Evolutionary conservation across 148 eudicot genomes (phyloP).

Genomic region (Fallopia convolvulus): DNA sequence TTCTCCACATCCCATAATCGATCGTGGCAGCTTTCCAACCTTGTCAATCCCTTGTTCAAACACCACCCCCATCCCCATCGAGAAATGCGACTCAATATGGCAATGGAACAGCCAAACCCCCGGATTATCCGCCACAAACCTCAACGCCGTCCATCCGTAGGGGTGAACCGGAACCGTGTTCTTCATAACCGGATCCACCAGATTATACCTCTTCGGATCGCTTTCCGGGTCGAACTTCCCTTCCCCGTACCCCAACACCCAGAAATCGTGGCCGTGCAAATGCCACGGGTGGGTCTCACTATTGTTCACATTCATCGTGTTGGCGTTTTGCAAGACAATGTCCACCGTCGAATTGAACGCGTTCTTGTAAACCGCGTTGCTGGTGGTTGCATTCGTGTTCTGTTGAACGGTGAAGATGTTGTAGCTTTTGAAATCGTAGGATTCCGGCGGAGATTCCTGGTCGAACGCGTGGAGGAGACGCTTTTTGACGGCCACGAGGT

Average conservation of each 20-base stretch:
- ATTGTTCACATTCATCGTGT: conserved; percentile 35
- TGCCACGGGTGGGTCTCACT: conserved; percentile 99
- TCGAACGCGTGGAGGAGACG: conserved; percentile 35
- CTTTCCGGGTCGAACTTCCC: conserved; percentile 48
- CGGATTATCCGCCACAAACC: conserved; percentile 48
- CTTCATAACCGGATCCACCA: conserved; percentile 51
- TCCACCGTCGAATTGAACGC: conserved; percentile 52
- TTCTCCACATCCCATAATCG: conserved; percentile 44
- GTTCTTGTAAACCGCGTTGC: conserved; percentile 46
- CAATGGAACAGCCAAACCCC: conserved; percentile 68
- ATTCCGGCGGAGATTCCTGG: conserved; percentile 48
- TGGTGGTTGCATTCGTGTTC: conserved; percentile 51
- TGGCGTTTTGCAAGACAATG: conserved; percentile 69
- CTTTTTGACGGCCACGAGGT: conserved; percentile 51
- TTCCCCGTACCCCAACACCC: conserved; percentile 75
- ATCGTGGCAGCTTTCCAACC: conserved; percentile 31
- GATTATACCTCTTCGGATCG: conserved; percentile 36
- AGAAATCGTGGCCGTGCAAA: conserved; percentile 83
- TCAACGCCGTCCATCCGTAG: conserved; percentile 54
- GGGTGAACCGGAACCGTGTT: conserved; percentile 46
- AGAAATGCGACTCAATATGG: conserved; percentile 50
- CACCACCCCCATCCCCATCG: conserved; percentile 53
- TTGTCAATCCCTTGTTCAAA: conserved; percentile 48
- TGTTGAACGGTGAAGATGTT: conserved; percentile 31
- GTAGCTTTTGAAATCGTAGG: conserved; percentile 36